A percentile compares a stretch with the other conserved stretches of the same genome.
Conservation (phyloP, 805 yeast genomes). For the Candida berthetii region DNA sequence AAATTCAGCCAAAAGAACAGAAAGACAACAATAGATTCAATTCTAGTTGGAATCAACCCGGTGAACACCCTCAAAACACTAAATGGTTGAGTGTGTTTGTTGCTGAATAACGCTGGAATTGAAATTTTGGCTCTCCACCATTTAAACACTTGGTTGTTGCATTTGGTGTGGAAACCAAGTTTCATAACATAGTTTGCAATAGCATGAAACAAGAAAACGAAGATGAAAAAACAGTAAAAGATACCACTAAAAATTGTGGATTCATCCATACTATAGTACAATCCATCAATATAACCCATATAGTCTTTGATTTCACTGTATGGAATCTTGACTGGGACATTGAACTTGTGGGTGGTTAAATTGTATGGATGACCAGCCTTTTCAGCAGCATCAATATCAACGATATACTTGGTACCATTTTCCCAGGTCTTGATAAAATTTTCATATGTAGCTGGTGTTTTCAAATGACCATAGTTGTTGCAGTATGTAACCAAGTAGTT, state of each 20-base stretch:
- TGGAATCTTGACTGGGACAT: conserved; percentile 7
- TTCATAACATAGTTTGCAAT: conserved; percentile 22
- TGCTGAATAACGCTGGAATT: conserved; percentile 15
- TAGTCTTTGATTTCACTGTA: background rate
- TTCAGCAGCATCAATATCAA: conserved; percentile 1
- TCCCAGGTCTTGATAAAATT: background rate
- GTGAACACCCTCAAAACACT: background rate
- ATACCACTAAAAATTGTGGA: conserved; percentile 20
- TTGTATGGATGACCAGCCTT: conserved; percentile 2
- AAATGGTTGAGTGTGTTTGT: conserved; percentile 8
- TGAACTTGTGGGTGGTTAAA: conserved; percentile 2
- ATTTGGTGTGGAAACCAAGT: conserved; percentile 11
- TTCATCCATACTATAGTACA: conserved; percentile 13
- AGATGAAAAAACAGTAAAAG: conserved; percentile 31
- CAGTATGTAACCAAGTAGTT: background rate
- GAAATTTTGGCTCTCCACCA: conserved; percentile 13
- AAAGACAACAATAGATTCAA: conserved; percentile 25
- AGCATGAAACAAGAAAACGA: conserved; percentile 29
- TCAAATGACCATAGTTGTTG: background rate
- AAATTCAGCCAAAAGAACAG: conserved; percentile 22
- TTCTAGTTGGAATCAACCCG: conserved; percentile 15
- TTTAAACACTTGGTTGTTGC: conserved; percentile 9
- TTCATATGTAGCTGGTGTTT: background rate
- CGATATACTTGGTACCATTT: conserved; percentile 22
- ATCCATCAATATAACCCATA: conserved; percentile 2